Conservation (phyloP, 2,329 filamentous ascomycete species). For the Mollisiaceae sp. region DNA sequence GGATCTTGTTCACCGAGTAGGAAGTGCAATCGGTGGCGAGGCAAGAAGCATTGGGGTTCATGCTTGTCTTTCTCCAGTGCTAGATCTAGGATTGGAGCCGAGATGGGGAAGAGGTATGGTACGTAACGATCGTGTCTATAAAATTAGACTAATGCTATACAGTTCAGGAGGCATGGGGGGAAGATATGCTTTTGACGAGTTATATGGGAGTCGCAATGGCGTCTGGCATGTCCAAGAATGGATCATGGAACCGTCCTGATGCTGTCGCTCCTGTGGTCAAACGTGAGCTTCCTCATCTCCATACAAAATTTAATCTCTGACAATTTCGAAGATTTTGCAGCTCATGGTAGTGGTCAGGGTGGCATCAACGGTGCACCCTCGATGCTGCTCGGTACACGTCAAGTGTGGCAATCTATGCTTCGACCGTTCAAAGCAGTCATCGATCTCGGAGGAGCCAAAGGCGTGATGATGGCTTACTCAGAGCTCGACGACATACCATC, state of each 20-base stretch:
- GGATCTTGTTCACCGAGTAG: constrained; percentile 49
- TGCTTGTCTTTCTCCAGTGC: constrained; percentile 50
- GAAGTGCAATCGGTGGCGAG: constrained; percentile 49
- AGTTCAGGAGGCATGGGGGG: constrained; percentile 50
- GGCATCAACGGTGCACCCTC: constrained; percentile 51
- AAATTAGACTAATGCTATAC: constrained; percentile 12
- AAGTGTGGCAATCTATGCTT: constrained; percentile 50
- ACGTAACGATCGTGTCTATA: background rate
- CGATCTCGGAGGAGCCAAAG: constrained; percentile 48
- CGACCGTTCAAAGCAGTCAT: constrained; percentile 51
- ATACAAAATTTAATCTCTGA: background rate
- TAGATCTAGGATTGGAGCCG: constrained; percentile 51
- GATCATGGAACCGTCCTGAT: constrained; percentile 48
- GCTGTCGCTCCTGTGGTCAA: constrained; percentile 52
- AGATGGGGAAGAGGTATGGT: constrained; percentile 47
- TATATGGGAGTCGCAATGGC: constrained; percentile 52
- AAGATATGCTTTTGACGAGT: constrained; percentile 51
- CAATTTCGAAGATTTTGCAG: constrained; percentile 46
- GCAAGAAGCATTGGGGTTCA: constrained; percentile 52
- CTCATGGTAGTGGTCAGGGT: constrained; percentile 49
- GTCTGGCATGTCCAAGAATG: constrained; percentile 50
- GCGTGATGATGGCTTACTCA: constrained; percentile 53
- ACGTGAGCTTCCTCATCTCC: constrained; percentile 28
- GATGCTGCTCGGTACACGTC: constrained; percentile 50
- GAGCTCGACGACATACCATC: constrained; percentile 50